Evolutionary conservation across 1,284 basidiomycete species (phyloP).

Genomic region (Moesziomyces antarcticus): DNA sequence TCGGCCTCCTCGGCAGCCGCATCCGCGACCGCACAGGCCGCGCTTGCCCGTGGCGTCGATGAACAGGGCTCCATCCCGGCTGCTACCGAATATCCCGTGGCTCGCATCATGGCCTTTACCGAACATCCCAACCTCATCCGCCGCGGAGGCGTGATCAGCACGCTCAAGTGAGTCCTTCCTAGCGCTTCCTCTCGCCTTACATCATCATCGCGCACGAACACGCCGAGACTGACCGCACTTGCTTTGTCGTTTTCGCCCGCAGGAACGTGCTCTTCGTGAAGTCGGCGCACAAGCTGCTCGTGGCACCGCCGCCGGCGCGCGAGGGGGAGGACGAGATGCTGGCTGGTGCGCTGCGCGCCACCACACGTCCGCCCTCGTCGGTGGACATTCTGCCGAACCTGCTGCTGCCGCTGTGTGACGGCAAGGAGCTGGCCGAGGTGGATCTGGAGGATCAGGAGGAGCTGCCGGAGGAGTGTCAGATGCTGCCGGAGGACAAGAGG

Average conservation of each 20-base stretch:
- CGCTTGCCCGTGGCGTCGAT: conserved; percentile 30
- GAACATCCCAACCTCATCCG: conserved; percentile 67
- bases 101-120: conserved; percentile 64
- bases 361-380: conserved; percentile 51
- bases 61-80: conserved; percentile 26
- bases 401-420: conserved; percentile 89
- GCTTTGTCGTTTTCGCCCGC: too few species aligned
- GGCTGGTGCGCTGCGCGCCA: conserved; percentile 49
- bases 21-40: conserved; percentile 51
- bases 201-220: too few species aligned
- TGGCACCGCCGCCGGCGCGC: conserved; percentile 54
- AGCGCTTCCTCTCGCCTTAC: too few species aligned
- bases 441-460: conserved; percentile 83
- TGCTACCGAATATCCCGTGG: conserved; percentile 62
- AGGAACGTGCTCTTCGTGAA: conserved; percentile 65
- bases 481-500: conserved; percentile 84
- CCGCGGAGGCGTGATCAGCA: conserved; percentile 64
- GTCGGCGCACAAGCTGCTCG: conserved; percentile 58
- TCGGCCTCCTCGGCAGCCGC: conserved; percentile 47
- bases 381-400: conserved; percentile 71
- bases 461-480: conserved; percentile 84
- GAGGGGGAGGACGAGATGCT: conserved; percentile 49
- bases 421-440: conserved; percentile 75
- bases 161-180: conserved; percentile 61
- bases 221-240: too few species aligned